These are phyloP conservation scores for Gossypium schwendimanii DNA, from an alignment of 441 rosid genomes.

Conservation along the genomic window DNA sequence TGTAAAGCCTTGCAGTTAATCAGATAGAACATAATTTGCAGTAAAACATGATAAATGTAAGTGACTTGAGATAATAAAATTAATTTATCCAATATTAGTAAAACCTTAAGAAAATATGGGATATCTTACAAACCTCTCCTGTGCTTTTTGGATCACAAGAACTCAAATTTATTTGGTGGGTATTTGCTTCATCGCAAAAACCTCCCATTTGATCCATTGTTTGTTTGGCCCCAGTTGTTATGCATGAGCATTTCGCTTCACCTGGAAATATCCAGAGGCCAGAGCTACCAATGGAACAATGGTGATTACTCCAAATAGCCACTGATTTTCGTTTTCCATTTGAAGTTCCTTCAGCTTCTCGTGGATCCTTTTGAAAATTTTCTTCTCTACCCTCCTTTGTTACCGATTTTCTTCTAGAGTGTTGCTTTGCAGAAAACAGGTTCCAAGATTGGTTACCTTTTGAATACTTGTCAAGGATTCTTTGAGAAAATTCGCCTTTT, in stretches of 20 bases:
- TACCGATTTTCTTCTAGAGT: conserved; percentile 17
- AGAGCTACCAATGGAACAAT: conserved; percentile 28
- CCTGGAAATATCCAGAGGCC: conserved; percentile 72
- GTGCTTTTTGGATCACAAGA: conserved; percentile 19
- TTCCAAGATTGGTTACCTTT: conserved; percentile 22
- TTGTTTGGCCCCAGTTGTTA: conserved; percentile 39
- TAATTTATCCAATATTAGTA: conserved; percentile 1
- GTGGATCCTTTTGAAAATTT: conserved; percentile 11
- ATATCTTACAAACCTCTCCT: conserved; percentile 37
- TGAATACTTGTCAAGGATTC: conserved; percentile 23
- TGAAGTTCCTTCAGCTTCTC: conserved; percentile 16
- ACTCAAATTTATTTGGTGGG: conserved; percentile 18
- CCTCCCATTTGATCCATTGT: conserved; percentile 30
- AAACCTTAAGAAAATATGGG: conserved; percentile 4
- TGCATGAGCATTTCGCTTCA: conserved; percentile 37
- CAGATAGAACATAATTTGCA: neutral
- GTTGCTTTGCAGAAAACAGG: conserved; percentile 21
- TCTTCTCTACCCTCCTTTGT: conserved; percentile 23
- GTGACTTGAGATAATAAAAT: neutral
- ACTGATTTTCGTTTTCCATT: conserved; percentile 8
- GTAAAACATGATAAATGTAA: conserved; percentile 1
- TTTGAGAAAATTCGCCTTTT: conserved; percentile 29
- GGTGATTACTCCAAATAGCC: conserved; percentile 21
- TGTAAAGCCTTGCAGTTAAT: neutral
- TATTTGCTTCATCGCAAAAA: conserved; percentile 13